Base-by-base conservation (phyloP, 108 stramenopile species). In the Asterionellopsis glacialis region DNA sequence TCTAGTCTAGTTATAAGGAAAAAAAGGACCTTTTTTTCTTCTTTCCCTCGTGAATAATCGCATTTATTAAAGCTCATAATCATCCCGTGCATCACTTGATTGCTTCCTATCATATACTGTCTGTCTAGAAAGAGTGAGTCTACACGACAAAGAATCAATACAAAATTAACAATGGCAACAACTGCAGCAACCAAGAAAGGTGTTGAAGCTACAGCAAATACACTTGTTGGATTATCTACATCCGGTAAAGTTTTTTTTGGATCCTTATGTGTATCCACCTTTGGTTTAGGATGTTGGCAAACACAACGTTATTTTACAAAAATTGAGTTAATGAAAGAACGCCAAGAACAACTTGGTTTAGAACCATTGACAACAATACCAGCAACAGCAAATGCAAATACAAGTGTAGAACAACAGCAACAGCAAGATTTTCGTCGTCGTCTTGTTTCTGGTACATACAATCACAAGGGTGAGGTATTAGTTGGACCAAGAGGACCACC, bases 401-500 rank as follows among this genome's bases (percentile, higher is more conserved):
- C 1, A 43, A 0, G 0, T 50, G 11, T 19, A 12, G 9, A 40
- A 27, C 21, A 49, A 55, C 53, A 50, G 33, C 11, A 25, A 3
- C 61, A 56, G 38, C 65, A 55, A 41, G 72, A 67, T 33, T 87
- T 86, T 68, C 79, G 87, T 0, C 51, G 74, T 41, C 67, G 83
- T 1, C 45, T 54, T 11, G 43, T 87, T 11, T 33, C 54, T 0
- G 89, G 93, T 12, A 54, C 15, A 40, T 85, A 82, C 28, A 63
- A 58, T 18, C 87, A 94, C 60, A 47, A 73, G 0, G 57, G 82
- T 43, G 85, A 90, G 68, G 64, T 86, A 0, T 55, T 90, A 42
- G 63, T 94, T 27, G 93, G 93, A n/a, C 93, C 89, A 16, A 74
- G 93, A 22, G 93, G 88, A 54, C 84, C 87, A 16, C 92, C 92